phyloP scores from a whole-genome alignment of 2,329 filamentous ascomycete genomes.

The Diaporthe ilicicola region DNA sequence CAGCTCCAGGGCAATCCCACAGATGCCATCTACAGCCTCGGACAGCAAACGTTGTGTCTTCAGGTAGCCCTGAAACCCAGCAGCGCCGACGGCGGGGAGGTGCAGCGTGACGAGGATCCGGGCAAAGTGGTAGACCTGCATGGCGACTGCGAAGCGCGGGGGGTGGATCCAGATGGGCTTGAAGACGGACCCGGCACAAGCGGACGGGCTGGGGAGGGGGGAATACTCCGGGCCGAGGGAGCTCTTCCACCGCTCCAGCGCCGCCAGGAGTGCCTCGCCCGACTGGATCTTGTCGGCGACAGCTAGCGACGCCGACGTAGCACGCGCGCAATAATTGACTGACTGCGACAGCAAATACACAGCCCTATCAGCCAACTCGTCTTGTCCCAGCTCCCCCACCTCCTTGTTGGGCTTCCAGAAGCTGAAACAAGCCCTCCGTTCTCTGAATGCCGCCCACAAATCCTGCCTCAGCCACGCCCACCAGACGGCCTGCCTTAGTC shows the following conservation, averaged over 20 bases:
- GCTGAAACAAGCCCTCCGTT: conserved; percentile 62
- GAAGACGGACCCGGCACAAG: conserved; percentile 44
- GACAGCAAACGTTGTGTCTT: conserved; percentile 52
- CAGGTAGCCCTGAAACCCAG: conserved; percentile 56
- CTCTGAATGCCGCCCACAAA: conserved; percentile 70
- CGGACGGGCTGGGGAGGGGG: conserved; percentile 46
- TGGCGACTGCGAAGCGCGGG: conserved; percentile 51
- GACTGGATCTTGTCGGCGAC: conserved; percentile 28
- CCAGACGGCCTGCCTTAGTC: conserved; percentile 67
- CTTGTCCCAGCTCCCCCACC: conserved; percentile 51
- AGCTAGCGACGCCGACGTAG: conserved; percentile 25
- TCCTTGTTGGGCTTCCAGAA: conserved; percentile 62
- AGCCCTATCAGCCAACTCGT: conserved; percentile 58
- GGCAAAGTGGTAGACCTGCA: conserved; percentile 62
- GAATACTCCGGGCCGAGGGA: conserved; percentile 49
- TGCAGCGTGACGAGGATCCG: conserved; percentile 62
- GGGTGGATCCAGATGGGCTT: conserved; percentile 61
- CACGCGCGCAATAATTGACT: conserved; percentile 53
- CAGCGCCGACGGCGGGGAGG: conserved; percentile 57
- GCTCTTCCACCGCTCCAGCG: conserved; percentile 41
- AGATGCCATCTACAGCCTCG: conserved; percentile 57
- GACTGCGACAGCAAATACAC: conserved; percentile 61
- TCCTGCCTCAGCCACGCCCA: conserved; percentile 75
- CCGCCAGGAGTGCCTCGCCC: conserved; percentile 37
- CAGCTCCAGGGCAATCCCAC: conserved; percentile 57